Evolutionary conservation across 179 eudicot species (phyloP).

Genomic region (Gypsophila paniculata): DNA sequence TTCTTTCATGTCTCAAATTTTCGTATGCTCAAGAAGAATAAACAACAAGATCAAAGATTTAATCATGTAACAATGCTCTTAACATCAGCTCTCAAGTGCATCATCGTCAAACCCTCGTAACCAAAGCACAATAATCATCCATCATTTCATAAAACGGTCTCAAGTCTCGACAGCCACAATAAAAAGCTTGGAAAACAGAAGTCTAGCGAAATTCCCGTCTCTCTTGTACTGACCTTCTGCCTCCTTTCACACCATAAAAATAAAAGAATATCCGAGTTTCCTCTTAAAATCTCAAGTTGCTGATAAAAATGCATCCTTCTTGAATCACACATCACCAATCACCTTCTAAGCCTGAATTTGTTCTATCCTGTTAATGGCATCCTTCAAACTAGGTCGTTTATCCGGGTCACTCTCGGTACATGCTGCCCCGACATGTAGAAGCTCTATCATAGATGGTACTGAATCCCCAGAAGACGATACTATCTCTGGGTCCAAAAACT

Average conservation of each 20-base stretch:
- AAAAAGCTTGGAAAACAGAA: neutral
- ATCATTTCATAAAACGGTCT: neutral
- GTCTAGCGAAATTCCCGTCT: neutral
- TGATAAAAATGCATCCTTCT: constrained; percentile 11
- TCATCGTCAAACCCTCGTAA: constrained; percentile 1
- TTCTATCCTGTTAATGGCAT: constrained; percentile 48
- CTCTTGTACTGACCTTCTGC: neutral
- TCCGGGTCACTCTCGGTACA: constrained; percentile 47
- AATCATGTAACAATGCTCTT: constrained; percentile 3
- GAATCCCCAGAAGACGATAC: constrained; percentile 23
- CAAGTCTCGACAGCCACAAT: neutral
- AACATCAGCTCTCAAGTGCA: constrained; percentile 11
- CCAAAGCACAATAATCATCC: neutral
- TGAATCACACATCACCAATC: constrained; percentile 6
- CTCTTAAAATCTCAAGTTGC: constrained; percentile 1
- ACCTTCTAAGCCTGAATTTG: constrained; percentile 31
- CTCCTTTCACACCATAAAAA: neutral
- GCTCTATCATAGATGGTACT: constrained; percentile 43
- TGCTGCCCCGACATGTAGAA: constrained; percentile 51
- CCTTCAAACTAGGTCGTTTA: constrained; percentile 43
- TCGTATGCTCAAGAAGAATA: neutral
- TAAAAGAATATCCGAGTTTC: constrained; percentile 6
- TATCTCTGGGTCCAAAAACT: constrained; percentile 65
- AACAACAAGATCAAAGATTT: neutral
- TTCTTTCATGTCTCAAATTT: constrained; percentile 7